Evolutionary conservation across 306 rosid genomes (phyloP).

Genomic region (Gynostemma pentaphyllum): DNA sequence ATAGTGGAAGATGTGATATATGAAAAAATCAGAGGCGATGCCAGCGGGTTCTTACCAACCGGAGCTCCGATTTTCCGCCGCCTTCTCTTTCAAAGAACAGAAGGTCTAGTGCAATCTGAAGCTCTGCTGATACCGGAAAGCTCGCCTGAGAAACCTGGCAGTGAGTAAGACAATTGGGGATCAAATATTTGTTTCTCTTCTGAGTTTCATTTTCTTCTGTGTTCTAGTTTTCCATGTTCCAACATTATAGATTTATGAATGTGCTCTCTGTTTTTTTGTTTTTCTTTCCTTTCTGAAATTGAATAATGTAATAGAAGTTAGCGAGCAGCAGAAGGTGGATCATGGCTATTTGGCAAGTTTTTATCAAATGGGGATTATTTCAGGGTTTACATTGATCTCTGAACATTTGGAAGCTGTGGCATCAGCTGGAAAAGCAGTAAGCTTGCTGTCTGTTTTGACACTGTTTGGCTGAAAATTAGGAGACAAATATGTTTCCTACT

Average conservation of each 20-base stretch:
- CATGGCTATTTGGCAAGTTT: conserved; percentile 83
- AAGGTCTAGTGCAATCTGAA: conserved; percentile 82
- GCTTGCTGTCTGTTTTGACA: conserved; percentile 13
- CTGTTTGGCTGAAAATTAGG: background rate
- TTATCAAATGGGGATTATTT: conserved; percentile 76
- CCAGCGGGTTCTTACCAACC: conserved; percentile 43
- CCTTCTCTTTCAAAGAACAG: conserved; percentile 74
- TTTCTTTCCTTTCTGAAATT: background rate
- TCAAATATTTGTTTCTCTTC: conserved; percentile 31
- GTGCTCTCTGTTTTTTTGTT: background rate
- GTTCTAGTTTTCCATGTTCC: background rate
- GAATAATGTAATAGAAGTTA: conserved; percentile 29
- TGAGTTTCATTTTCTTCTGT: background rate
- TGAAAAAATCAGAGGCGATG: conserved; percentile 49
- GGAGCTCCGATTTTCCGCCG: conserved; percentile 64
- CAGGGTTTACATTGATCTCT: conserved; percentile 68
- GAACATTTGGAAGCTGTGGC: conserved; percentile 54
- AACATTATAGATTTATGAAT: background rate
- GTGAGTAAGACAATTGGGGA: conserved; percentile 24
- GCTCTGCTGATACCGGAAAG: conserved; percentile 46
- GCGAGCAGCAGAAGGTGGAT: conserved; percentile 40
- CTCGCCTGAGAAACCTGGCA: conserved; percentile 18
- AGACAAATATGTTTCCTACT: background rate
- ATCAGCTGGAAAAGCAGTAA: conserved; percentile 47
- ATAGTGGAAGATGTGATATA: conserved; percentile 70